Evolutionary conservation across 2,329 filamentous ascomycete species (phyloP).

Genomic region (Clonostachys solani): DNA sequence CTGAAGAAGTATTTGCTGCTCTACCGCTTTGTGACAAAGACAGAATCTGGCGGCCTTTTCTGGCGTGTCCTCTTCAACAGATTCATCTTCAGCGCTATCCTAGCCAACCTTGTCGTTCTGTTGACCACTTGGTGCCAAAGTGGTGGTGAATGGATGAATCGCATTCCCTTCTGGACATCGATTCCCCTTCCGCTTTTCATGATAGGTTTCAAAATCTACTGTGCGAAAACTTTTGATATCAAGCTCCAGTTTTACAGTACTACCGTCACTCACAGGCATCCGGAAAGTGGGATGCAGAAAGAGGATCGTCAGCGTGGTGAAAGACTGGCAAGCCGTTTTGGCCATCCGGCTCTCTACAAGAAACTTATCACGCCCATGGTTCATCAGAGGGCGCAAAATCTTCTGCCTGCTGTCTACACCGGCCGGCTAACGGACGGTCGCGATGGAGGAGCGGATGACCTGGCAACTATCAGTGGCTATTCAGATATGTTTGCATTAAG

Average conservation of each 20-base stretch:
- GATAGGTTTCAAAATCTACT: conserved; percentile 83
- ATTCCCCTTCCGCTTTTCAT: conserved; percentile 75
- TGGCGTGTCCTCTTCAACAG: conserved; percentile 93
- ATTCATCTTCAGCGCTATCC: conserved; percentile 75
- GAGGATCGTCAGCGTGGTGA: conserved; percentile 55
- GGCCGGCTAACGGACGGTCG: conserved; percentile 70
- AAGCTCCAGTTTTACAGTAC: conserved; percentile 79
- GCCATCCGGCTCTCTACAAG: conserved; percentile 86
- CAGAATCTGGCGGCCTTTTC: conserved; percentile 87
- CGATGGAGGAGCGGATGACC: conserved; percentile 51
- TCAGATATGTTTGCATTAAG: conserved; percentile 80
- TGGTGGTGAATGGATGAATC: conserved; percentile 39
- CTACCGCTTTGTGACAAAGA: conserved; percentile 96
- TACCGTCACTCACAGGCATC: conserved; percentile 44
- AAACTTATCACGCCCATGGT: conserved; percentile 94
- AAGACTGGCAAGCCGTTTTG: conserved; percentile 73
- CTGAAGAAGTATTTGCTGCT: conserved; percentile 94
- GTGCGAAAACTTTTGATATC: conserved; percentile 69
- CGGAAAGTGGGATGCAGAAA: conserved; percentile 43
- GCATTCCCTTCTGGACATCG: conserved; percentile 58
- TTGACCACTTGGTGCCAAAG: conserved; percentile 71
- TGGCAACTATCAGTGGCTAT: conserved; percentile 63
- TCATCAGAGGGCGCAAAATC: conserved; percentile 81
- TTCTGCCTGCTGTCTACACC: conserved; percentile 80
- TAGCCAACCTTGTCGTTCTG: conserved; percentile 76